phyloP scores from a whole-genome alignment of 495 filamentous ascomycete species.

The Hypoxylon rickii region DNA sequence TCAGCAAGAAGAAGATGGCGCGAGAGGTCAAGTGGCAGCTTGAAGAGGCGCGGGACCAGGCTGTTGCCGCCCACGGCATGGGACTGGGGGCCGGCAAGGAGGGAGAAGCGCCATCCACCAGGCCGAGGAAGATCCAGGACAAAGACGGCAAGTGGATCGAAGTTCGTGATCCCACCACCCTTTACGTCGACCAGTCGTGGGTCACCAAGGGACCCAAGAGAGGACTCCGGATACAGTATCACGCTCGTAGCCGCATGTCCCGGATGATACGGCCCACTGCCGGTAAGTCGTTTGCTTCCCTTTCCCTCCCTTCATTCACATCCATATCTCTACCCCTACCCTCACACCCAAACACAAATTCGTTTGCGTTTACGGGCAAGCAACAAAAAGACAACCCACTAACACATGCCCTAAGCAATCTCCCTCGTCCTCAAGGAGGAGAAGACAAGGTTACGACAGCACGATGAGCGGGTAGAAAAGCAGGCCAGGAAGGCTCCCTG shows the following conservation, averaged over 20 bases:
- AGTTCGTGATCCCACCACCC: conserved; percentile 68
- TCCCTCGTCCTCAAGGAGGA: conserved; percentile 89
- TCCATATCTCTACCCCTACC: neutral
- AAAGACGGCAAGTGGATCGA: conserved; percentile 65
- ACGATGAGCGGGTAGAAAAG: conserved; percentile 75
- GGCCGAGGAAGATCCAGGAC: conserved; percentile 49
- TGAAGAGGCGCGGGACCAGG: conserved; percentile 73
- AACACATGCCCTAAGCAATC: conserved; percentile 57
- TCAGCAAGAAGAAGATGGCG: conserved; percentile 91
- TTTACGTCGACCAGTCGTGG: conserved; percentile 93
- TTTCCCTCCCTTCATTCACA: neutral
- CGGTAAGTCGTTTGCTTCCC: conserved; percentile 54
- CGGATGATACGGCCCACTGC: conserved; percentile 68
- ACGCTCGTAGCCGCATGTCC: conserved; percentile 70
- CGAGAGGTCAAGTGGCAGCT: conserved; percentile 77
- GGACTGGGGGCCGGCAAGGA: conserved; percentile 61
- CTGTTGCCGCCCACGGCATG: conserved; percentile 81
- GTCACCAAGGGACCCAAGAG: conserved; percentile 72
- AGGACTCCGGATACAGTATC: conserved; percentile 58
- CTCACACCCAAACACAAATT: neutral
- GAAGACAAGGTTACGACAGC: conserved; percentile 78
- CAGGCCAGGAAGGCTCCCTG: conserved; percentile 73
- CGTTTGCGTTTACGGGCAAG: no score
- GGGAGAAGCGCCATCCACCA: no score
- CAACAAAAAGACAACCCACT: neutral